phyloP scores from a whole-genome alignment of 2,329 filamentous ascomycete genomes.

The Claviceps quebecensis region DNA sequence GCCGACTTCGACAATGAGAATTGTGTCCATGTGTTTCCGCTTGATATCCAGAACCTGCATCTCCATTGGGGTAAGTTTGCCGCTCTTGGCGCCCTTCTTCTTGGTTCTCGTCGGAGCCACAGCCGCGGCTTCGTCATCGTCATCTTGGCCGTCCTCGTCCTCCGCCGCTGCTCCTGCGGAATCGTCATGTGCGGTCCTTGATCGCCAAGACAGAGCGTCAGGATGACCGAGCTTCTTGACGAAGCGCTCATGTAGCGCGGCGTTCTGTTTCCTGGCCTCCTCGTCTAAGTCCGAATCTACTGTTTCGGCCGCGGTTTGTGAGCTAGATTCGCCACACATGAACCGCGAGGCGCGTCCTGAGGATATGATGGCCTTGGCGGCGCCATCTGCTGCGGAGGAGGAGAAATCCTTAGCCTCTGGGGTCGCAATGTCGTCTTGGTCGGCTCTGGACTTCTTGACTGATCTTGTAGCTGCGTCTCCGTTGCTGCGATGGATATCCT shows the following conservation, averaged over 20 bases:
- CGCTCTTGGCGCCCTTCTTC: slow-evolving; percentile 57
- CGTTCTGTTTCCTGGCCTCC: slow-evolving; percentile 42
- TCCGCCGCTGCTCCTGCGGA: slow-evolving; percentile 42
- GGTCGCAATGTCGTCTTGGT: slow-evolving; percentile 19
- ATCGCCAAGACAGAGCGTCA: slow-evolving; percentile 60
- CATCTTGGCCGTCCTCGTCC: slow-evolving; percentile 37
- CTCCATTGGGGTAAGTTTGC: slow-evolving; percentile 89
- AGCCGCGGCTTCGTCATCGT: slow-evolving; percentile 32
- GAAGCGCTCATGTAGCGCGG: slow-evolving; percentile 68
- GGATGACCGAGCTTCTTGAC: slow-evolving; percentile 80
- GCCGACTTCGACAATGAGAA: slow-evolving; percentile 87
- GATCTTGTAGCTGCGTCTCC: slow-evolving; percentile 22
- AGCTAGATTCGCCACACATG: slow-evolving; percentile 30
- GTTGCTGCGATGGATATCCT: slow-evolving; percentile 31
- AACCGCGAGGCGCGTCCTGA: slow-evolving; percentile 36
- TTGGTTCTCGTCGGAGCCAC: slow-evolving; percentile 30
- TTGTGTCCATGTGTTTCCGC: slow-evolving; percentile 71
- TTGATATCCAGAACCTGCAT: slow-evolving; percentile 91
- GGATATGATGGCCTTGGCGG: not conserved
- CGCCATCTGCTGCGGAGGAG: slow-evolving; percentile 6
- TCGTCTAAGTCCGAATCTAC: slow-evolving; percentile 34
- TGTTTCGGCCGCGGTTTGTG: slow-evolving; percentile 24
- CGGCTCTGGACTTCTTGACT: slow-evolving; percentile 29
- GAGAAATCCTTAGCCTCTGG: slow-evolving; percentile 21
- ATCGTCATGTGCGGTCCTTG: slow-evolving; percentile 41